Evolutionary conservation across 2,329 filamentous ascomycete species (phyloP), one percentile per base, ranked within the genome.

Genomic region (Cladosporium velox): DNA sequence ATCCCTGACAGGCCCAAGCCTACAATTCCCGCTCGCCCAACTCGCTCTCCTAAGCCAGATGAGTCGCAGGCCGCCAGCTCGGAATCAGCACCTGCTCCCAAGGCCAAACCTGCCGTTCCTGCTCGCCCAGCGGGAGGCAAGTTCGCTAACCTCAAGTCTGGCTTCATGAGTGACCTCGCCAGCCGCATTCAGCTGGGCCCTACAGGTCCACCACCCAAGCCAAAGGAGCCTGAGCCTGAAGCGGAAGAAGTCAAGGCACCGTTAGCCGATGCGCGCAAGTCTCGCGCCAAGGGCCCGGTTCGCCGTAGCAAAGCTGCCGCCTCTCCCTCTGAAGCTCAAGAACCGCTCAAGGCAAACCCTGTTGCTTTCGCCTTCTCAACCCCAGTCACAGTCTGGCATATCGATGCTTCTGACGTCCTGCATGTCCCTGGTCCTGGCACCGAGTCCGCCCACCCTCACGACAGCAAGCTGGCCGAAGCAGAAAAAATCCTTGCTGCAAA

Each of bases 121-220:
- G 86, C 89, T 15, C 88, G 92, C 55, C 91, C 93, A 2, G 85
- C 85, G 52, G 91, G 91, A 11, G 87, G 88, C 72, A 98, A 98
- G 82, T 96, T 99, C 76, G 92, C 93, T 18, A 91, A 92, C 28
- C 82, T 99, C 35, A 93, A 96, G 79, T 91, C 91, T 44, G 92
- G 91, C 3, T 98, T 99, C 78, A 88, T 99, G 85, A 93, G 89
- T 54, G 94, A 98, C 74, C 82, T 99, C 51, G 97, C 98, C 78
- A 93, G 92, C 72, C 90, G 93, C 59, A 83, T 99, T 32, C 90
- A 92, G 75, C 81, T 96, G 41, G 95, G 95, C 1, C 94, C 93
- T n/a, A 89, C 91, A 71, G 87, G 85, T 11, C 73, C 74, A 55
- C 86, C 88, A 1, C 68, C 72, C 2, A 93, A 92, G 81, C 90